Evolutionary conservation across 768 basidiomycete species (phyloP), one percentile per base, ranked within the genome.

Genomic region (Lactarius indigo): DNA sequence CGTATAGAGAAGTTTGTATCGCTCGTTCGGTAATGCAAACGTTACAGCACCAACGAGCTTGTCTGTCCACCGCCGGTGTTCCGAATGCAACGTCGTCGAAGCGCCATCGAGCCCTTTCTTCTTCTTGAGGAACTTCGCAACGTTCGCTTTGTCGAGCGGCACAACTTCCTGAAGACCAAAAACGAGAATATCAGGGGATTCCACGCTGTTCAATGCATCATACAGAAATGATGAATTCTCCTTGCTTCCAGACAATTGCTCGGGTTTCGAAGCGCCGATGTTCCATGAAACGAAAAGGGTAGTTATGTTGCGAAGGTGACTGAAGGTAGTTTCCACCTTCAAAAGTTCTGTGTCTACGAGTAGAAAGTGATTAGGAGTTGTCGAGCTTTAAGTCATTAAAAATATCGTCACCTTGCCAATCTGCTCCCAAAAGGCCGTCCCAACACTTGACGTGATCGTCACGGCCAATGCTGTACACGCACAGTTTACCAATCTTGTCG

Each of bases 121-220:
- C 69, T 87, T 85, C 18, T 82, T 81, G 7, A 99, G 74, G 31
- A 98, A 87, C 23, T 89, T 93, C 78, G 97, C 96, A 72, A 96
- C 96, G 1, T 90, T 88, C 81, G 98, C 88, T 78, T 88, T 94
- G 68, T 97, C 95, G n/a, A 99, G 84, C 74, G 97, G 94, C 67
- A 99, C 93, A 44, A 98, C 84, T 77, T 98, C 96, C 76, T 99
- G 96, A 76, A 98, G 90, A 2, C 95, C 95, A 72, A 99, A 96
- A 5, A 87, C 85, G 69, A 99, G 90, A 71, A 98, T 88, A 69
- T 98, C 96, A 3, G 96, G 92, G 13, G 77, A 73, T 15, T 91
- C 87, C 42, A 89, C 87, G 72, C 88, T 91, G 5, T 76, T 80
- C 13, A 98, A 80, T 2, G 85, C 86, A 26, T 93, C 84, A n/a